A percentile compares a stretch with the other conserved stretches of the same genome.
Evolutionary conservation across 208 protist species (phyloP).

Genomic region (Trypanosoma conorhini): DNA sequence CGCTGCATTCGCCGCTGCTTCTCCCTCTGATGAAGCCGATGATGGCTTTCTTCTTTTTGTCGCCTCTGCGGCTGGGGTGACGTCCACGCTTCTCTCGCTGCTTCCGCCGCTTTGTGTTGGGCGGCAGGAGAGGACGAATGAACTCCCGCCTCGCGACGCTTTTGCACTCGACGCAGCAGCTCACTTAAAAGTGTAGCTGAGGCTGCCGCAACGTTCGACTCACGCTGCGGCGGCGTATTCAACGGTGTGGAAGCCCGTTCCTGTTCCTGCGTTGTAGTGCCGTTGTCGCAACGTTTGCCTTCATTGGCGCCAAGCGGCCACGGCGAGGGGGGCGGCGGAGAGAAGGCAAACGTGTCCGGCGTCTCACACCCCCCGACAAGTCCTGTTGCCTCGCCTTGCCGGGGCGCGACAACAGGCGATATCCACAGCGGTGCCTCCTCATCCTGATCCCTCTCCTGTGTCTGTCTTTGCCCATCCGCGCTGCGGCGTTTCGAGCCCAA

Average conservation of each 20-base stretch:
- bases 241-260: too few relatives aligned
- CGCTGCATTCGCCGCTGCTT: neutral
- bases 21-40: neutral
- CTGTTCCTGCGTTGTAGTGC: neutral
- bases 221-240: neutral
- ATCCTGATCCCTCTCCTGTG: neutral
- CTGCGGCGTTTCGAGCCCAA: neutral
- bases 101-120: neutral
- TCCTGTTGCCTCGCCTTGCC: neutral
- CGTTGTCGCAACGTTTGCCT: neutral
- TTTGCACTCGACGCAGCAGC: slow-evolving; percentile 2
- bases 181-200: neutral
- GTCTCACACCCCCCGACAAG: neutral
- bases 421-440: slow-evolving; percentile 11
- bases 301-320: neutral
- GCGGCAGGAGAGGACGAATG: neutral
- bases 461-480: neutral
- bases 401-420: slow-evolving; percentile 13
- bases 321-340: neutral
- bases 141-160: neutral
- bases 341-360: neutral
- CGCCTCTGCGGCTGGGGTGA: neutral
- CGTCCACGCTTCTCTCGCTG: neutral
- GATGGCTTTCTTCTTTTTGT: neutral
- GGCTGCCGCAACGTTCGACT: neutral